Base-by-base conservation (phyloP, 140 eudicot genomes). In the Ambrosia hybrid region DNA sequence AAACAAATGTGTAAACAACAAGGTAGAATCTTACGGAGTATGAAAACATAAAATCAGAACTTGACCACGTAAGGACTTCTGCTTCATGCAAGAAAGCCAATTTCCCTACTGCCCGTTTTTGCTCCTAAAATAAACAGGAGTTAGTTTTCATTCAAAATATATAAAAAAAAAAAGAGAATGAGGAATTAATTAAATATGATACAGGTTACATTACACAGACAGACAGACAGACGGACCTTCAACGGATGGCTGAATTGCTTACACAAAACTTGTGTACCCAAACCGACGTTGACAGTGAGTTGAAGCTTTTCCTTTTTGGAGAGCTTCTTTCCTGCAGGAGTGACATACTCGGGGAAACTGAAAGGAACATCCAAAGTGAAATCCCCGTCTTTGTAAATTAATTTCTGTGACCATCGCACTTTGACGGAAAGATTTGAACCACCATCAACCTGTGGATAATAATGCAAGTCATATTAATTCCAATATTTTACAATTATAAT, bases 11-110 rank as follows among this genome's bases (percentile, higher is more conserved):
- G 1, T 1, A 58, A 21, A 49, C 55, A 64, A 34, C 79, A 55
- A 38, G 38, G 49, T 71, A 41, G 65, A 52, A 80, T 73, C 94
- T 86, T 90, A 94, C 99, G 6, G 72, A 73, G 72, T 86, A 94
- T 9, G 86, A 68, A 72, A 94, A 84, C 37, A 65, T 63, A 75
- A 94, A 86, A 73, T 94, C 90, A 56, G 49, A 75, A 48, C 59
- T 83, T 79, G 99, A 94, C 99, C 99, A 94, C 48, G 88, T 56
- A 58, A 84, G 88, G 76, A 94, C 99, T 36, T 94, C 92, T 30
- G 96, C 59, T 48, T 94, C 99, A 61, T 91, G 80, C 21, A 81
- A 72, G 73, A 84, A 94, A 26, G 78, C 85, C 77, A 94, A 68
- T 74, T 84, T 86, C 59, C 89, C 97, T 41, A 76, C 95, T 73